These are phyloP conservation scores for Sporobolus alterniflorus DNA, from an alignment of 202 grass and related monocot species.

Conservation along the genomic window DNA sequence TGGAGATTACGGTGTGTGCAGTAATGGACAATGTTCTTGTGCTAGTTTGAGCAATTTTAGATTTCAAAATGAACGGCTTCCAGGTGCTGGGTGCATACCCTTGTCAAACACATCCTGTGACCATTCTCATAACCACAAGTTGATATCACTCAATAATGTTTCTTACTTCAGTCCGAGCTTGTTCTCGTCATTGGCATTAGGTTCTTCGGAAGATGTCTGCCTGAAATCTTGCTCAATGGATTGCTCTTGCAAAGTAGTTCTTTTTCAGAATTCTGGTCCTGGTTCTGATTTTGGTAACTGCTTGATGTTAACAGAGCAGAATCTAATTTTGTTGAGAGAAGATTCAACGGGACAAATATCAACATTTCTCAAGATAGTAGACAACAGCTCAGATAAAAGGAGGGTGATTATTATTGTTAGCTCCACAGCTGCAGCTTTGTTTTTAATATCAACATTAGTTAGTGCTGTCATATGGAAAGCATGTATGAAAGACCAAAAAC, in stretches of 20 bases:
- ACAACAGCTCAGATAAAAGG: neutral
- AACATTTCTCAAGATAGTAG: conserved; percentile 5
- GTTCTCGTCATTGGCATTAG: neutral
- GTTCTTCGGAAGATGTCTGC: neutral
- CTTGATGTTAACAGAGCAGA: neutral
- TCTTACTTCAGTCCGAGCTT: conserved; percentile 43
- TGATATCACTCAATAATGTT: conserved; percentile 36
- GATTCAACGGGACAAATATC: neutral
- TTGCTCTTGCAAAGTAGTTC: neutral
- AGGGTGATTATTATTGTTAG: neutral
- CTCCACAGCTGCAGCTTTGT: no score
- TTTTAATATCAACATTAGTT: no score
- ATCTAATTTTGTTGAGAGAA: neutral
- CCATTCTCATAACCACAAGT: conserved; percentile 25
- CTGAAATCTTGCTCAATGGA: neutral
- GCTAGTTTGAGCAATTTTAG: conserved; percentile 43
- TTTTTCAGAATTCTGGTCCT: neutral
- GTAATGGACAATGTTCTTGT: conserved; percentile 54
- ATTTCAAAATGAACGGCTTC: conserved; percentile 28
- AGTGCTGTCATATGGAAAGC: no score
- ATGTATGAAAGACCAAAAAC: no score
- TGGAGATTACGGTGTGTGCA: conserved; percentile 64
- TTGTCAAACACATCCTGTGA: conserved; percentile 47
- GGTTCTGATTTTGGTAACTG: neutral
- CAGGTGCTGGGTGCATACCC: conserved; percentile 40